Evolutionary conservation across 768 basidiomycete genomes (phyloP).

Genomic region (Dacryopinax primogenitus): DNA sequence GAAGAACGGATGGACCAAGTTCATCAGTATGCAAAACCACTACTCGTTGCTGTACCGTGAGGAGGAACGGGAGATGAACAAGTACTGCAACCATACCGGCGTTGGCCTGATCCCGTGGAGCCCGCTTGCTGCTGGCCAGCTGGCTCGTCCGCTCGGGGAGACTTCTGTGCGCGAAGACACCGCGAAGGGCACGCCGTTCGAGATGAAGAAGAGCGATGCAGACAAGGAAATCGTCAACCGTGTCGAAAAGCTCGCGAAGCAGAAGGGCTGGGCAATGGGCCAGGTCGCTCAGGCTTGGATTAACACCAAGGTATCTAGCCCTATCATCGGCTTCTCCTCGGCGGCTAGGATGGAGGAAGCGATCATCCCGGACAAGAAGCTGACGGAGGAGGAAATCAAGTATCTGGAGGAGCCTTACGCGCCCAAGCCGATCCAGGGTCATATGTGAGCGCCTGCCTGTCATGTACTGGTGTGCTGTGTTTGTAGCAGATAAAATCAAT

Average conservation of each 20-base stretch:
- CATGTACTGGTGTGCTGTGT: no score
- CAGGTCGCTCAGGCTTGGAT: slow-evolving; percentile 28
- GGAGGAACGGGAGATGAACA: slow-evolving; percentile 18
- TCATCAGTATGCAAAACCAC: slow-evolving; percentile 17
- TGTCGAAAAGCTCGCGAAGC: slow-evolving; percentile 23
- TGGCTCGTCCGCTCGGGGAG: slow-evolving; percentile 15
- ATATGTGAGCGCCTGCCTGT: slow-evolving; percentile 13
- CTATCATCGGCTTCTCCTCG: slow-evolving; percentile 36
- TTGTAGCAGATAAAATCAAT: no score
- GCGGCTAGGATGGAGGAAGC: slow-evolving; percentile 32
- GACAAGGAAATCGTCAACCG: slow-evolving; percentile 22
- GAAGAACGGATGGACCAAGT: slow-evolving; percentile 11
- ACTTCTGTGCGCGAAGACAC: slow-evolving; percentile 13
- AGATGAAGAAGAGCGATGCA: slow-evolving; percentile 15
- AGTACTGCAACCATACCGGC: slow-evolving; percentile 14
- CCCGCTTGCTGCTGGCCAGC: slow-evolving; percentile 18
- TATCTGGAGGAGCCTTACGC: slow-evolving; percentile 25
- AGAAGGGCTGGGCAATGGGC: slow-evolving; percentile 26
- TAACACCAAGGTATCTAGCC: slow-evolving; percentile 28
- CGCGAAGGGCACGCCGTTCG: slow-evolving; percentile 19
- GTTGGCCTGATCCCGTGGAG: slow-evolving; percentile 22
- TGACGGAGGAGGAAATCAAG: slow-evolving; percentile 26
- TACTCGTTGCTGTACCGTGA: slow-evolving; percentile 18
- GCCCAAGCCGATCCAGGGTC: slow-evolving; percentile 15
- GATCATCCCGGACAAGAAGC: slow-evolving; percentile 21